A percentile compares a stretch with the other conserved stretches of the same genome.
Evolutionary conservation across 371 early-diverging fungal genomes (phyloP).

Genomic region (Saksenaea oblongispora): DNA sequence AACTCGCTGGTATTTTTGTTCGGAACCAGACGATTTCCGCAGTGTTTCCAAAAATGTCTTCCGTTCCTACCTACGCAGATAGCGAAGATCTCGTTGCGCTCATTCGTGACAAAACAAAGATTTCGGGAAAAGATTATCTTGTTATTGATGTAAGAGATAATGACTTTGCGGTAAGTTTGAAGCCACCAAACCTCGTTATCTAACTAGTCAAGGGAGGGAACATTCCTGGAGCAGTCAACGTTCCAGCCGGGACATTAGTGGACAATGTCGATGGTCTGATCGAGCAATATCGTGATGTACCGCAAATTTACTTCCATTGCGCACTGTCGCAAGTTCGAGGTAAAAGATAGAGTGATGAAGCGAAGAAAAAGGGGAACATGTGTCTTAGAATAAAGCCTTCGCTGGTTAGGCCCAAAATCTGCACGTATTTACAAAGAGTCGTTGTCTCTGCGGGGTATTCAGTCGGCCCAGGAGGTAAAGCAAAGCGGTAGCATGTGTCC

Average conservation of each 20-base stretch:
- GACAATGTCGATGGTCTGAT: conserved; percentile 52
- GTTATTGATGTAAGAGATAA: conserved; percentile 82
- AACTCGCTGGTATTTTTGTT: too few species aligned
- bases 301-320: conserved; percentile 81
- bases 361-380: background rate
- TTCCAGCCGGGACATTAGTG: conserved; percentile 67
- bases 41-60: conserved; percentile 22
- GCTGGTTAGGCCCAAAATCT: conserved; percentile 67
- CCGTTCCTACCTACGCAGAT: conserved; percentile 50
- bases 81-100: conserved; percentile 60
- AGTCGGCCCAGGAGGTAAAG: conserved; percentile 27
- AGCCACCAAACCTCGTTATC: background rate
- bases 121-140: conserved; percentile 68
- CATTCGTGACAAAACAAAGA: conserved; percentile 55
- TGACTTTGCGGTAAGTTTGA: conserved; percentile 62
- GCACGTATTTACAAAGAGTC: conserved; percentile 74
- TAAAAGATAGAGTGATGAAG: conserved; percentile 5
- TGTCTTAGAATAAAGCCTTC: background rate
- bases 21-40: too few species aligned
- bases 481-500: background rate
- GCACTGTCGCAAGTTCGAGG: conserved; percentile 81
- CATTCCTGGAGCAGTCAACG: conserved; percentile 75
- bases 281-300: conserved; percentile 57
- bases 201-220: conserved; percentile 69
- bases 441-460: conserved; percentile 35